Conservation (phyloP, 2,329 filamentous ascomycete genomes). For the Colletotrichum lentis region DNA sequence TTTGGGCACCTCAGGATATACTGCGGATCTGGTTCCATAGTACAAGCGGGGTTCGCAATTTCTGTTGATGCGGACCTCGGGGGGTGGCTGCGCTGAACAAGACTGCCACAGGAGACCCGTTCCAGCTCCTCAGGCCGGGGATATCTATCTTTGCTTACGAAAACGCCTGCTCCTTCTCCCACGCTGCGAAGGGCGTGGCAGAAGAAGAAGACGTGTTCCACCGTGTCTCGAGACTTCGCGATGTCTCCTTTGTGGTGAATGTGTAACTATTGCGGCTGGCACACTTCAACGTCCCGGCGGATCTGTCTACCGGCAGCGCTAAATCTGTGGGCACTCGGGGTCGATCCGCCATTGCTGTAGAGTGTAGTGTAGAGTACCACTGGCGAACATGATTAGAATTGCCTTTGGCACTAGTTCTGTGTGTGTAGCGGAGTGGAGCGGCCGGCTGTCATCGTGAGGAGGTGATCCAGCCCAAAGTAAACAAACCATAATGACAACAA, state of each 20-base stretch:
- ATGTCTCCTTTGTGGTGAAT: not conserved
- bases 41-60: constrained; percentile 27
- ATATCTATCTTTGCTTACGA: not conserved
- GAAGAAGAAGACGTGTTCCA: not conserved
- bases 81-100: constrained; percentile 28
- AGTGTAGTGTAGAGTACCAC: not conserved
- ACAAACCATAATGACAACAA: not conserved
- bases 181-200: not conserved
- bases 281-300: constrained; percentile 7
- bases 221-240: not conserved
- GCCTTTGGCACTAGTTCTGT: constrained; percentile 10
- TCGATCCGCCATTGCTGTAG: constrained; percentile 14
- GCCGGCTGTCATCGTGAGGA: not conserved
- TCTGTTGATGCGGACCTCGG: constrained; percentile 29
- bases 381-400: constrained; percentile 4
- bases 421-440: no score
- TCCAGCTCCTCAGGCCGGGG: constrained; percentile 19
- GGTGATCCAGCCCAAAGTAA: not conserved
- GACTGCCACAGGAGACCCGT: constrained; percentile 25
- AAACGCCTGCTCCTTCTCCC: not conserved
- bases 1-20: not conserved
- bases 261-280: not conserved
- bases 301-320: constrained; percentile 1
- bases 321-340: constrained; percentile 27
- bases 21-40: not conserved